Percentiles rank a stretch among this genome's conserved stretches.
phyloP scores from a whole-genome alignment of 106 monocot genomes.

The Alisma plantagoaquatica region DNA sequence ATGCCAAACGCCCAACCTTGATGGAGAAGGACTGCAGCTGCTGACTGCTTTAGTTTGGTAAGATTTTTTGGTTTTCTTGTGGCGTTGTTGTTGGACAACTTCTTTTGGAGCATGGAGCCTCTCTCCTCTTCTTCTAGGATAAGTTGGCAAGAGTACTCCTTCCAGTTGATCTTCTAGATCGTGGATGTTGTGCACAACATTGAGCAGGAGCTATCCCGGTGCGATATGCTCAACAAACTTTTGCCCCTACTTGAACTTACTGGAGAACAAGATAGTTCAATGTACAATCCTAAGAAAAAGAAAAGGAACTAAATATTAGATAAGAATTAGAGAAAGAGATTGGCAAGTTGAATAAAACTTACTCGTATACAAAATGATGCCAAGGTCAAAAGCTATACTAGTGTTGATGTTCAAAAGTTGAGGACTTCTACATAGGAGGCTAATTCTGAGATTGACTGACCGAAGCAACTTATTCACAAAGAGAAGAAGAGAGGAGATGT shows the following conservation, averaged over 20 bases:
- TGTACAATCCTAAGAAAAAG: too few species aligned
- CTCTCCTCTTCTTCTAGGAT: too few species aligned
- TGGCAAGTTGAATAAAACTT: slow-evolving; percentile 38
- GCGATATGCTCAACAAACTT: too few species aligned
- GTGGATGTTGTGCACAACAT: too few species aligned
- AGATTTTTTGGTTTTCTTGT: too few species aligned
- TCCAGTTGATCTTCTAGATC: too few species aligned
- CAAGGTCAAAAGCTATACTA: slow-evolving; percentile 2
- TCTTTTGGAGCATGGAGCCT: slow-evolving; percentile 16
- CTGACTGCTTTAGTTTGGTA: too few species aligned
- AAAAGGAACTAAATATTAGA: slow-evolving; percentile 27
- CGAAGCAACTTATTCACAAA: slow-evolving; percentile 40
- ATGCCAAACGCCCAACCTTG: not conserved
- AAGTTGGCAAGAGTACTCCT: too few species aligned
- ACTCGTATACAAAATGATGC: slow-evolving; percentile 25
- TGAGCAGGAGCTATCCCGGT: too few species aligned
- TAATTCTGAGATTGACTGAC: slow-evolving; percentile 43
- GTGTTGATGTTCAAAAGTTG: slow-evolving; percentile 14
- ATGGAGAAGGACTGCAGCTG: slow-evolving; percentile 2
- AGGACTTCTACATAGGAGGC: slow-evolving; percentile 18
- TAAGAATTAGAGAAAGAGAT: slow-evolving; percentile 58
- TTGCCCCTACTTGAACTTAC: too few species aligned
- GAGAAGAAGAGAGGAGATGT: slow-evolving; percentile 43
- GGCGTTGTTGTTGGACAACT: too few species aligned
- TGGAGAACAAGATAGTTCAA: too few species aligned